Conservation (phyloP, 371 early-diverging fungal species). For the Mucor plumbeus region DNA sequence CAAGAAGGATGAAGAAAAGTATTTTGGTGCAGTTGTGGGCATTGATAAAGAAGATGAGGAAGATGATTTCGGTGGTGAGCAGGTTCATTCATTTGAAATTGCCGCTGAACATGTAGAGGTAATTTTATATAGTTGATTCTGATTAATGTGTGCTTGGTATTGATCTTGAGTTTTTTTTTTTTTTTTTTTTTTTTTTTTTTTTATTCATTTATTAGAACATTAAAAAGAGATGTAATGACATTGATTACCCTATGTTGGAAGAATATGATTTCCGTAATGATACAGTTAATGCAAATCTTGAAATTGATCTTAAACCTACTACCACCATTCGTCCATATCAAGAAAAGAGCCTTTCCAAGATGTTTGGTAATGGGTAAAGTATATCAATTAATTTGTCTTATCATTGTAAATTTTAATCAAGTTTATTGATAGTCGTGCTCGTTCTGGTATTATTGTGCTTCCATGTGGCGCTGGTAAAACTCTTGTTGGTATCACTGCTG, state of each 20-base stretch:
- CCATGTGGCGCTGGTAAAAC: conserved; percentile 99
- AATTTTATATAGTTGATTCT: conserved; percentile 1
- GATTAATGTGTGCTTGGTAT: not conserved
- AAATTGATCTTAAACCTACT: conserved; percentile 97
- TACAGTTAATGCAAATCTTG: conserved; percentile 80
- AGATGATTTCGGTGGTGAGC: conserved; percentile 69
- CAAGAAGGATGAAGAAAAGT: conserved; percentile 55
- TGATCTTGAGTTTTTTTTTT: not conserved
- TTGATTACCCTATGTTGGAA: conserved; percentile 98
- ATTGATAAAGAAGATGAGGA: conserved; percentile 74
- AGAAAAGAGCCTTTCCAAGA: conserved; percentile 98
- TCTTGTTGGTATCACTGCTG: conserved; percentile 99
- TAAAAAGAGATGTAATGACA: conserved; percentile 92
- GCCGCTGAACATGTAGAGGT: conserved; percentile 78
- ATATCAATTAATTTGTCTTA: not conserved
- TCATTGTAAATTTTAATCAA: not conserved
- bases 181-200: too few relatives aligned
- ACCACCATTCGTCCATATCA: conserved; percentile 98
- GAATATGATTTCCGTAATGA: conserved; percentile 99
- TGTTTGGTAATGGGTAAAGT: conserved; percentile 95
- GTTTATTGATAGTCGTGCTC: conserved; percentile 71
- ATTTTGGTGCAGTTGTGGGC: conserved; percentile 63
- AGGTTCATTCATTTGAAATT: conserved; percentile 92
- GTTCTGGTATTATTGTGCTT: conserved; percentile 99
- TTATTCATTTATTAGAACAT: too few relatives aligned